These are phyloP conservation scores for Microstegium vimineum DNA, from an alignment of 176 grass and related monocot species.

Conservation along the genomic window DNA sequence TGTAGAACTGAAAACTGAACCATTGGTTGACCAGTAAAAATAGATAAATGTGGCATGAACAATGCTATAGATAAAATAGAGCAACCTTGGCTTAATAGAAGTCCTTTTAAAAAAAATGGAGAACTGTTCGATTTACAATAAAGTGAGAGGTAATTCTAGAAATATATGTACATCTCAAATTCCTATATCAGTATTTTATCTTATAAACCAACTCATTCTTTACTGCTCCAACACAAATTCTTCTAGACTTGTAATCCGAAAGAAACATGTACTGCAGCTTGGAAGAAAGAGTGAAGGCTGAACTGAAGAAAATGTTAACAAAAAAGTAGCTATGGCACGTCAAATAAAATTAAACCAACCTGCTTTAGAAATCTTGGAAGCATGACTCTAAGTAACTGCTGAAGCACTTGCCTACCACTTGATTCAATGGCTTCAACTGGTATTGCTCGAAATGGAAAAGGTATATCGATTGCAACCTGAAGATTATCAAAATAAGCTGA, in stretches of 20 bases:
- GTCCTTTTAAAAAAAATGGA: background rate
- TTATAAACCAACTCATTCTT: background rate
- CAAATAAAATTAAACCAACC: slow-evolving; percentile 38
- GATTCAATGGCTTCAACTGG: slow-evolving; percentile 85
- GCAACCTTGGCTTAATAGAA: background rate
- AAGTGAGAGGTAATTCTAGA: background rate
- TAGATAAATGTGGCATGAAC: background rate
- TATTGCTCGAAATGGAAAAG: slow-evolving; percentile 76
- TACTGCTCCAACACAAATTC: background rate
- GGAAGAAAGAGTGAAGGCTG: background rate
- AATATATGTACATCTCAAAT: background rate
- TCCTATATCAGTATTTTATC: background rate
- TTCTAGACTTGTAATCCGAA: background rate
- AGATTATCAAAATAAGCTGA: slow-evolving; percentile 22
- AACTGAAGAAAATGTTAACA: background rate
- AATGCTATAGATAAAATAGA: background rate
- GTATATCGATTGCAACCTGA: slow-evolving; percentile 90
- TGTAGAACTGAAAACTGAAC: slow-evolving; percentile 8
- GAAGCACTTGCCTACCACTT: slow-evolving; percentile 83
- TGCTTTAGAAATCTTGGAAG: slow-evolving; percentile 92
- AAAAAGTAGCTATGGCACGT: background rate
- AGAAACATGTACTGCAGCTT: background rate
- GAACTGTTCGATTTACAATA: background rate
- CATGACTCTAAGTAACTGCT: slow-evolving; percentile 74
- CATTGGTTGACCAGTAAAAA: background rate